A percentile compares a stretch with the other conserved stretches of the same genome.
These are phyloP conservation scores for Schoenoplectus tabernaemontani DNA, from an alignment of 202 grass and related monocot genomes.

Conservation along the genomic window DNA sequence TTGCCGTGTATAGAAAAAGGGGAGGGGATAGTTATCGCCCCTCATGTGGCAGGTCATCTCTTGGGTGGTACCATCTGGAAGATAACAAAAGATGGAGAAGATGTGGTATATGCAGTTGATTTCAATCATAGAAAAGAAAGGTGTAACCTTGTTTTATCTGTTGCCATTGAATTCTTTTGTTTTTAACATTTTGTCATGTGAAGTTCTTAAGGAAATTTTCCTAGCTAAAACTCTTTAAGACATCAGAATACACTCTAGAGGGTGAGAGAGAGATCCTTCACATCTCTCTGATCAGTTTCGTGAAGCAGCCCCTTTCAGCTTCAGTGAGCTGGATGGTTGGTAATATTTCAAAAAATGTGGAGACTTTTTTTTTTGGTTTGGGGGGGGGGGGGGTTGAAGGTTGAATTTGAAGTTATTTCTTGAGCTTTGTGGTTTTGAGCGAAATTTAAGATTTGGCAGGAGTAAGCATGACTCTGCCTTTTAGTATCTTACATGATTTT, in stretches of 20 bases:
- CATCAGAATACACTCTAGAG: background rate
- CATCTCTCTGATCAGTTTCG: background rate
- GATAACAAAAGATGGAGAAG: slow-evolving; percentile 98
- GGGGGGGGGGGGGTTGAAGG: background rate
- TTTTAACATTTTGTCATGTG: background rate
- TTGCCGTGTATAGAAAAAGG: slow-evolving; percentile 54
- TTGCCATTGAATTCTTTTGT: background rate
- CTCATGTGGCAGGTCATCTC: slow-evolving; percentile 88
- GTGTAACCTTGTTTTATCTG: slow-evolving; percentile 32
- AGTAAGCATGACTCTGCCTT: background rate
- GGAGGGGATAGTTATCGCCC: slow-evolving; percentile 95
- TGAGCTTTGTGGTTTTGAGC: background rate
- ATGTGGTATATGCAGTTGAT: slow-evolving; percentile 83
- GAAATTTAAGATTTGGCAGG: background rate
- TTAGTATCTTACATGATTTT: background rate
- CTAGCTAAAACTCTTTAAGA: background rate
- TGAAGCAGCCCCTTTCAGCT: background rate
- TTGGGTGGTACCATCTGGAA: slow-evolving; percentile 93
- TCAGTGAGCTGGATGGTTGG: background rate
- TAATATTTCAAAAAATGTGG: background rate
- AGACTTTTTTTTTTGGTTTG: background rate
- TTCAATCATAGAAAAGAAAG: slow-evolving; percentile 96
- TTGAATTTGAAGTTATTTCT: background rate
- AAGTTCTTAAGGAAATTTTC: background rate
- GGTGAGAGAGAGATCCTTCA: background rate